Evolutionary conservation across 2,329 filamentous ascomycete species (phyloP).

Genomic region (Ampelomyces quisqualis): DNA sequence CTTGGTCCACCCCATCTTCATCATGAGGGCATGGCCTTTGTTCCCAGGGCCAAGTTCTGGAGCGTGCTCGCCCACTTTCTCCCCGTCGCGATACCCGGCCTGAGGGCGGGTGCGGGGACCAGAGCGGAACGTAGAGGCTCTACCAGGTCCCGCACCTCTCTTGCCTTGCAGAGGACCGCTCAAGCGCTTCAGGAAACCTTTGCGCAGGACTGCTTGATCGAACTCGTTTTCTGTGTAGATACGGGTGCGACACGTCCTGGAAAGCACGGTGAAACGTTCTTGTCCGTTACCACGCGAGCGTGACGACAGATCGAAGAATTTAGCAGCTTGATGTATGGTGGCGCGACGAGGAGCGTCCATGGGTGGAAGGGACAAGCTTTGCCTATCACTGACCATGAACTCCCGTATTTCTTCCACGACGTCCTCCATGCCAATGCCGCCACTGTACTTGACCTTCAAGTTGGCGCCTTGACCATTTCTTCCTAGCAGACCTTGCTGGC

Average conservation of each 20-base stretch:
- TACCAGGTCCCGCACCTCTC: constrained; percentile 7
- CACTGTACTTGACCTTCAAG: constrained; percentile 68
- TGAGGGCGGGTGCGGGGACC: constrained; percentile 18
- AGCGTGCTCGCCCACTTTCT: constrained; percentile 81
- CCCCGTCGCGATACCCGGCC: constrained; percentile 71
- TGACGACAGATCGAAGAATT: constrained; percentile 74
- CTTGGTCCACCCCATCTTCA: constrained; percentile 95
- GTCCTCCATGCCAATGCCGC: constrained; percentile 69
- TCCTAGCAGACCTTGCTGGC: constrained; percentile 48
- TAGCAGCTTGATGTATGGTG: constrained; percentile 75
- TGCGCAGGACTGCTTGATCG: constrained; percentile 45
- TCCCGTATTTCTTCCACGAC: constrained; percentile 69
- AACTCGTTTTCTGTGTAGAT: constrained; percentile 60
- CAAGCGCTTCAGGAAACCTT: constrained; percentile 53
- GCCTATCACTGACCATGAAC: constrained; percentile 66
- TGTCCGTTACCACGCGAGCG: constrained; percentile 76
- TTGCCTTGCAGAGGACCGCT: constrained; percentile 13
- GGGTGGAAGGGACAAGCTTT: constrained; percentile 74
- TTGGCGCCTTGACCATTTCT: constrained; percentile 48
- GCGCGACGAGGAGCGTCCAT: constrained; percentile 80
- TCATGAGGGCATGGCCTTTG: constrained; percentile 80
- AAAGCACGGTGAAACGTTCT: constrained; percentile 73
- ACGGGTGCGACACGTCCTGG: constrained; percentile 69
- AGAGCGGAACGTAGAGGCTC: constrained; percentile 13
- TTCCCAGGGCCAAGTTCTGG: constrained; percentile 82